These are phyloP conservation scores for Pyrus pyrifolia DNA, from an alignment of 306 rosid genomes.

Conservation along the genomic window DNA sequence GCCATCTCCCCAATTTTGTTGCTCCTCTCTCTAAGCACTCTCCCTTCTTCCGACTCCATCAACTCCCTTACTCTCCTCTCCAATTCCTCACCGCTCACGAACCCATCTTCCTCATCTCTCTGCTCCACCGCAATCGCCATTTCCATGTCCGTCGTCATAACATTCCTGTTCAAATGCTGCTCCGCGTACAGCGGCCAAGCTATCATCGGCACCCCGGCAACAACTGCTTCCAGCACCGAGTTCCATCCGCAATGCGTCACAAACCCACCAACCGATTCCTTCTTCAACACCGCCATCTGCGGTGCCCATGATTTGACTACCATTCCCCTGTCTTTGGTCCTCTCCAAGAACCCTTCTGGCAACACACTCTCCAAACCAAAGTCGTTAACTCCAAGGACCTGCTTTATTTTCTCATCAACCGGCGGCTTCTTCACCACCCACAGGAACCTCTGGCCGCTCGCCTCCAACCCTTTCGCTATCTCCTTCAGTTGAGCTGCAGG, in stretches of 20 bases:
- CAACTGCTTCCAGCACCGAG: constrained; percentile 30
- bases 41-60: constrained; percentile 29
- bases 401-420: not conserved
- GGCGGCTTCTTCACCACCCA: constrained; percentile 16
- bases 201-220: constrained; percentile 27
- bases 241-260: constrained; percentile 43
- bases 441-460: constrained; percentile 23
- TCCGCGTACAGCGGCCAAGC: constrained; percentile 42
- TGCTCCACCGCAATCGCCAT: constrained; percentile 26
- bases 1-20: constrained; percentile 18
- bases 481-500: constrained; percentile 12
- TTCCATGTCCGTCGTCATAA: constrained; percentile 21
- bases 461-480: constrained; percentile 25
- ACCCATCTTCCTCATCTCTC: constrained; percentile 22
- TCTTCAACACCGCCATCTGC: constrained; percentile 24
- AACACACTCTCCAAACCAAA: not conserved
- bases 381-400: not conserved
- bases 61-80: constrained; percentile 25
- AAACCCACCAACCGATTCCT: constrained; percentile 26
- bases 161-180: constrained; percentile 30
- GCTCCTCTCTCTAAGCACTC: constrained; percentile 14
- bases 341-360: constrained; percentile 26
- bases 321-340: constrained; percentile 19
- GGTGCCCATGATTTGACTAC: constrained; percentile 39
- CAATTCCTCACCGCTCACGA: constrained; percentile 20